Evolutionary conservation across 129 eudicot species (phyloP).

Genomic region (Chrysanthemum makinoi): DNA sequence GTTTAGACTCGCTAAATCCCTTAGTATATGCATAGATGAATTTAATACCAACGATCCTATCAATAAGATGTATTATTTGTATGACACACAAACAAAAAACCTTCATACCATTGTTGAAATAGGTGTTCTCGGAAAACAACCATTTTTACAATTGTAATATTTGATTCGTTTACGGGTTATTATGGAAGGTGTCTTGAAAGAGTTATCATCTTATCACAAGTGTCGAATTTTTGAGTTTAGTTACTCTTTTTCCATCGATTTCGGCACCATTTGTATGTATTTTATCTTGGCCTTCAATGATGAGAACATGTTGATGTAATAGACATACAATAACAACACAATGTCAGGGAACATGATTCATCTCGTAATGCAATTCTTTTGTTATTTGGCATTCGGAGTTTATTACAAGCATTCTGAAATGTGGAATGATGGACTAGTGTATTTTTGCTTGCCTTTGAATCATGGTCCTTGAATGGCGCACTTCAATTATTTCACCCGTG

Average conservation of each 20-base stretch:
- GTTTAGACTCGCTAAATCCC: too few relatives aligned
- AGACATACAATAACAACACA: conserved; percentile 19
- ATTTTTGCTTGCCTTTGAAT: too few relatives aligned
- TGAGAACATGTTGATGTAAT: conserved; percentile 23
- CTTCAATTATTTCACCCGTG: too few relatives aligned
- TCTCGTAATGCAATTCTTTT: conserved; percentile 23
- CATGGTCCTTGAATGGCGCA: too few relatives aligned
- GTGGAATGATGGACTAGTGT: background rate
- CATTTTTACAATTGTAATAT: too few relatives aligned
- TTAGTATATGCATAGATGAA: too few relatives aligned
- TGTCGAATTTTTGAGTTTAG: conserved; percentile 19
- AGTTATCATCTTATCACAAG: conserved; percentile 14
- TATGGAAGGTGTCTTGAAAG: background rate
- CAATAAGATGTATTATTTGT: too few relatives aligned
- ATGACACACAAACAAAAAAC: too few relatives aligned
- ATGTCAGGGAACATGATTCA: conserved; percentile 14
- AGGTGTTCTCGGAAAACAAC: too few relatives aligned
- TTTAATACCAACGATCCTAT: too few relatives aligned
- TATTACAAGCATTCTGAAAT: conserved; percentile 1
- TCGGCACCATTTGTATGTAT: conserved; percentile 46
- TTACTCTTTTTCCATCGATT: conserved; percentile 16
- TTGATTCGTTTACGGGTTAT: too few relatives aligned
- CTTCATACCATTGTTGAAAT: too few relatives aligned
- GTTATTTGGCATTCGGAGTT: background rate
- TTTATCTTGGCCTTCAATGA: conserved; percentile 18